phyloP scores from a whole-genome alignment of 768 basidiomycete genomes.

The Erythrobasidium yunnanense region DNA sequence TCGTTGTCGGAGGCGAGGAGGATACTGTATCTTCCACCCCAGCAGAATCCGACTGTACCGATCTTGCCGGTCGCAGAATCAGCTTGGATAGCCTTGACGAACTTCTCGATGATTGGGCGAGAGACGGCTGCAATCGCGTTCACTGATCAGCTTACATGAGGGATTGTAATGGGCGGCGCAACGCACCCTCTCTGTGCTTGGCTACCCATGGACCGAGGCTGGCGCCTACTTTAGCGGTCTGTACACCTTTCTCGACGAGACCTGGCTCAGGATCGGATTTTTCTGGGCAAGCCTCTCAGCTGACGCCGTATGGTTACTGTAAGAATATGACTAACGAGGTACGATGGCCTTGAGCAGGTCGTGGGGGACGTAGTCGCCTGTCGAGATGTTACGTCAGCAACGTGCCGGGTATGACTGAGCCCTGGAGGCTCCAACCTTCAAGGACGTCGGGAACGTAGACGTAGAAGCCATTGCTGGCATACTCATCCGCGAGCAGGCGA shows the following conservation, averaged over 20 bases:
- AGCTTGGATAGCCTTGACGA: conserved; percentile 39
- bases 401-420: neutral
- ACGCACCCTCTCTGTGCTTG: conserved; percentile 28
- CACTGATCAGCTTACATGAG: too few relatives aligned
- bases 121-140: conserved; percentile 40
- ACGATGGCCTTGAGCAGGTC: conserved; percentile 39
- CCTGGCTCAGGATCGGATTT: conserved; percentile 37
- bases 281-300: neutral
- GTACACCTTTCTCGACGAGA: conserved; percentile 35
- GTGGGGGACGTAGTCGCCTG: conserved; percentile 36
- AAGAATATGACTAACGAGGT: conserved; percentile 35
- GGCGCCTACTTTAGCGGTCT: conserved; percentile 39
- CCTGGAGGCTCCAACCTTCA: conserved; percentile 18
- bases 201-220: conserved; percentile 41
- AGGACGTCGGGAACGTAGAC: conserved; percentile 42
- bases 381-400: neutral
- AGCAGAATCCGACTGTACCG: conserved; percentile 43
- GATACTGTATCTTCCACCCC: conserved; percentile 37
- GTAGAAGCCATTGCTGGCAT: conserved; percentile 41
- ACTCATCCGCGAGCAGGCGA: conserved; percentile 40
- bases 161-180: too few relatives aligned
- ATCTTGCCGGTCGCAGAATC: conserved; percentile 40
- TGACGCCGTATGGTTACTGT: neutral
- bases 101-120: conserved; percentile 40
- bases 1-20: neutral